phyloP scores from a whole-genome alignment of 768 basidiomycete genomes.

The Lactifluus echinatus region DNA sequence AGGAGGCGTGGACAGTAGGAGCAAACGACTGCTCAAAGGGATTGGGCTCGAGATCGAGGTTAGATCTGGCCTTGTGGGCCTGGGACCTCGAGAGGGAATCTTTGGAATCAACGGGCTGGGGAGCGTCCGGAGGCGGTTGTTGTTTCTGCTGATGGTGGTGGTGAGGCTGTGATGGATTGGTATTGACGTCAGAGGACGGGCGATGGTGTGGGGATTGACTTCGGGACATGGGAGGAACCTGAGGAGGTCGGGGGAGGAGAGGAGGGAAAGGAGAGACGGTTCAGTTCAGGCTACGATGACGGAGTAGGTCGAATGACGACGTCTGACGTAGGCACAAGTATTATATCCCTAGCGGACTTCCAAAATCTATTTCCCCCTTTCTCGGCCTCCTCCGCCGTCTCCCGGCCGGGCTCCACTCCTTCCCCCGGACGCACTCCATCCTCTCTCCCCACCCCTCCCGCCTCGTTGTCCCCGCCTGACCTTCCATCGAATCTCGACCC shows the following conservation, averaged over 20 bases:
- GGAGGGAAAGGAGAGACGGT: neutral
- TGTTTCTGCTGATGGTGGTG: slow-evolving; percentile 4
- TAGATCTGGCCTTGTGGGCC: slow-evolving; percentile 36
- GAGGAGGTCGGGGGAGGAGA: neutral
- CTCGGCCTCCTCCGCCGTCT: slow-evolving; percentile 13
- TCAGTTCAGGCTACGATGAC: slow-evolving; percentile 10
- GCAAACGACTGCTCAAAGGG: slow-evolving; percentile 95
- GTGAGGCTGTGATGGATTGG: slow-evolving; percentile 2
- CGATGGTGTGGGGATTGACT: slow-evolving; percentile 27
- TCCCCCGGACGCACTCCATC: slow-evolving; percentile 9
- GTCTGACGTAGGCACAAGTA: slow-evolving; percentile 36
- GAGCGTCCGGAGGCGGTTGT: slow-evolving; percentile 3
- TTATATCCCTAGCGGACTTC: slow-evolving; percentile 38
- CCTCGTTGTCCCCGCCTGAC: slow-evolving; percentile 20
- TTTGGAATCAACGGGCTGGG: neutral
- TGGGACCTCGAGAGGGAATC: slow-evolving; percentile 3
- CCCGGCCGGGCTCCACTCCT: slow-evolving; percentile 19
- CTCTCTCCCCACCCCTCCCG: neutral
- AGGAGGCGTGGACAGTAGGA: slow-evolving; percentile 25
- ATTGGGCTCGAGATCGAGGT: slow-evolving; percentile 78
- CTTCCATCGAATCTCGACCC: slow-evolving; percentile 16
- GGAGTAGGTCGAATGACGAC: slow-evolving; percentile 31
- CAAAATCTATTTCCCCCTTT: slow-evolving; percentile 20
- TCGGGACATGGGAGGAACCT: slow-evolving; percentile 22
- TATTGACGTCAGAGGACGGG: slow-evolving; percentile 21